Evolutionary conservation across 192 early-diverging fungal species (phyloP).

Genomic region (Umbelopsis isabellina): DNA sequence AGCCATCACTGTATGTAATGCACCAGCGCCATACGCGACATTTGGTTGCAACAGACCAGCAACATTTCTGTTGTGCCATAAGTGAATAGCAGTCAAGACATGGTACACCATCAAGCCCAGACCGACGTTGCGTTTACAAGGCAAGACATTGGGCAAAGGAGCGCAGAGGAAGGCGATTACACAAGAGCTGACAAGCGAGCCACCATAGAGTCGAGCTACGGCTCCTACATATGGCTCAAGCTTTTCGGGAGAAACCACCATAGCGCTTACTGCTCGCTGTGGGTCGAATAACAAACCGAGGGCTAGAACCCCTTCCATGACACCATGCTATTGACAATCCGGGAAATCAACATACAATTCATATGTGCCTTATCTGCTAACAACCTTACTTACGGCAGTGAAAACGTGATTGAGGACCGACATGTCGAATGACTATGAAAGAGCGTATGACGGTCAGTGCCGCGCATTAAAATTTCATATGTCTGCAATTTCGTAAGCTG

Average conservation of each 20-base stretch:
- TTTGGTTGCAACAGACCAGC: background rate
- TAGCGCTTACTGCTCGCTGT: too few relatives aligned
- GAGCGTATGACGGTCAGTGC: too few relatives aligned
- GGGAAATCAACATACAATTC: background rate
- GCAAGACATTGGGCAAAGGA: background rate
- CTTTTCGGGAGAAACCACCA: background rate
- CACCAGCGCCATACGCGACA: background rate
- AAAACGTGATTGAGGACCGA: background rate
- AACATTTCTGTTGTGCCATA: background rate
- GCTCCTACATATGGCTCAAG: background rate
- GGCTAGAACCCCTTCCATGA: background rate
- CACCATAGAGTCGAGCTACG: background rate
- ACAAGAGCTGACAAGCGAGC: background rate
- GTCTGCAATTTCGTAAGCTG: too few relatives aligned
- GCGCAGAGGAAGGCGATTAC: background rate
- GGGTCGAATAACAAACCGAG: background rate
- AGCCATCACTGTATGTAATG: background rate
- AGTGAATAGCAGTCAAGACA: background rate
- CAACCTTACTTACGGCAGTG: background rate
- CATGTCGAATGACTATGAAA: background rate
- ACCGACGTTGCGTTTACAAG: slow-evolving; percentile 4
- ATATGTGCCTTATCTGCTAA: background rate
- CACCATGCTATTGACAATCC: background rate
- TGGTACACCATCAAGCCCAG: background rate
- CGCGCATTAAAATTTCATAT: too few relatives aligned